Evolutionary conservation across 1,139 yeast species (phyloP).

Genomic region (Suhomyces chickasaworum): DNA sequence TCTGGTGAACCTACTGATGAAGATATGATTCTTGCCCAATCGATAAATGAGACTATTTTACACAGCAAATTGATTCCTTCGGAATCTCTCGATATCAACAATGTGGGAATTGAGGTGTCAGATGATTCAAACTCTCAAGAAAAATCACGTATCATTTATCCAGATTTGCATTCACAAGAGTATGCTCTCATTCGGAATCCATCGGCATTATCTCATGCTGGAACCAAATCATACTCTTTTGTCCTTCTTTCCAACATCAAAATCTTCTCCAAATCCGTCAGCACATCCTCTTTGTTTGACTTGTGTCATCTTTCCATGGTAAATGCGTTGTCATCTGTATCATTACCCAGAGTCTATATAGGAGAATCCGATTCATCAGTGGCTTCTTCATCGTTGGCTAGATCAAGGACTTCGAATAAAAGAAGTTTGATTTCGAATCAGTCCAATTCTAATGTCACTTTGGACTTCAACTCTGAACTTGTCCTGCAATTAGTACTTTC

Average conservation of each 20-base stretch:
- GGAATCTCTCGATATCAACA: constrained; percentile 43
- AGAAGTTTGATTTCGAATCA: constrained; percentile 25
- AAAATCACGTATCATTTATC: constrained; percentile 30
- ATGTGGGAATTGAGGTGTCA: constrained; percentile 55
- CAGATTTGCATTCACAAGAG: constrained; percentile 33
- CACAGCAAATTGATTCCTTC: constrained; percentile 56
- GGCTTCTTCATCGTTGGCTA: constrained; percentile 38
- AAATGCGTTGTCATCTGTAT: constrained; percentile 60
- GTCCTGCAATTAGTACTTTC: constrained; percentile 37
- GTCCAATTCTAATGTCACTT: constrained; percentile 32
- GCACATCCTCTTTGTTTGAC: constrained; percentile 58
- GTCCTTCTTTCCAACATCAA: constrained; percentile 74
- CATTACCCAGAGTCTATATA: constrained; percentile 67
- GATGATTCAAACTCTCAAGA: constrained; percentile 28
- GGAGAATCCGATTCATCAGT: constrained; percentile 39
- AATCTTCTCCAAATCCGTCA: constrained; percentile 80
- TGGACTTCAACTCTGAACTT: constrained; percentile 30
- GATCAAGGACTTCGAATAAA: constrained; percentile 49
- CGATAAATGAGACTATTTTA: constrained; percentile 58
- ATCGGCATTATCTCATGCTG: constrained; percentile 21
- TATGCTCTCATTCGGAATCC: constrained; percentile 21
- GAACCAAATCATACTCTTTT: constrained; percentile 49
- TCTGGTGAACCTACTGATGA: constrained; percentile 86
- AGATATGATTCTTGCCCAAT: constrained; percentile 81
- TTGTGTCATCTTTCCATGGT: constrained; percentile 71